These are phyloP conservation scores for Polyporus arcularius DNA, from an alignment of 768 basidiomycete genomes.

Conservation along the genomic window DNA sequence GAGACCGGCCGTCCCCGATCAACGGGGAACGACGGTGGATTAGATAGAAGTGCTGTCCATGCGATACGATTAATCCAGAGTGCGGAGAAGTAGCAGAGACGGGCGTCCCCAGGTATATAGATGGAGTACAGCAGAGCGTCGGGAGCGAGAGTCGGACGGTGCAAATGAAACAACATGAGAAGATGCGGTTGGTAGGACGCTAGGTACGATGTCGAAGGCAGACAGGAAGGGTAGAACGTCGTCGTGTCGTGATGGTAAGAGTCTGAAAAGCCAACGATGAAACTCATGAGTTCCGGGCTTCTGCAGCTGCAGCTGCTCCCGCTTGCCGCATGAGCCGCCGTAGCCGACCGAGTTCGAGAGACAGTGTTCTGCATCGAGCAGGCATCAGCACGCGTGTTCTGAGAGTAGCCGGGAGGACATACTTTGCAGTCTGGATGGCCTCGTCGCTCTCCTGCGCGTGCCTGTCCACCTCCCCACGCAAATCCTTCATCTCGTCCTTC, in stretches of 20 bases:
- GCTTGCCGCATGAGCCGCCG: constrained; percentile 71
- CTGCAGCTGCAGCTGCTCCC: constrained; percentile 28
- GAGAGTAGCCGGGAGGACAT: constrained; percentile 26
- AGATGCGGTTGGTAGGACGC: not conserved
- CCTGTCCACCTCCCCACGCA: constrained; percentile 56
- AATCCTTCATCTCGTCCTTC: constrained; percentile 51
- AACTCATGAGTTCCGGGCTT: constrained; percentile 14
- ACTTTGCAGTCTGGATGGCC: constrained; percentile 65
- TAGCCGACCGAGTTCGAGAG: constrained; percentile 66
- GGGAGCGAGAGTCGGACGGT: not conserved
- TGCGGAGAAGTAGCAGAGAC: not conserved
- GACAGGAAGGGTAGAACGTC: not conserved
- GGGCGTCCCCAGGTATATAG: not conserved
- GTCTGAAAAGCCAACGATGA: not conserved
- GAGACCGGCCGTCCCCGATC: not conserved
- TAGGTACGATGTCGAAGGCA: not conserved
- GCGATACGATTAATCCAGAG: not conserved
- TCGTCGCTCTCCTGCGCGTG: constrained; percentile 56
- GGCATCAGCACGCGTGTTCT: not conserved
- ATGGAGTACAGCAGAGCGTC: constrained; percentile 9
- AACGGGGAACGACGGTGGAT: not conserved
- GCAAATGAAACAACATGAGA: not conserved
- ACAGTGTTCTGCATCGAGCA: constrained; percentile 45
- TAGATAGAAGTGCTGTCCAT: not conserved
- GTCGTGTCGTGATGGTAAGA: not conserved